Conservation (phyloP, 495 filamentous ascomycete genomes). For the Bryoglossum gracile region DNA sequence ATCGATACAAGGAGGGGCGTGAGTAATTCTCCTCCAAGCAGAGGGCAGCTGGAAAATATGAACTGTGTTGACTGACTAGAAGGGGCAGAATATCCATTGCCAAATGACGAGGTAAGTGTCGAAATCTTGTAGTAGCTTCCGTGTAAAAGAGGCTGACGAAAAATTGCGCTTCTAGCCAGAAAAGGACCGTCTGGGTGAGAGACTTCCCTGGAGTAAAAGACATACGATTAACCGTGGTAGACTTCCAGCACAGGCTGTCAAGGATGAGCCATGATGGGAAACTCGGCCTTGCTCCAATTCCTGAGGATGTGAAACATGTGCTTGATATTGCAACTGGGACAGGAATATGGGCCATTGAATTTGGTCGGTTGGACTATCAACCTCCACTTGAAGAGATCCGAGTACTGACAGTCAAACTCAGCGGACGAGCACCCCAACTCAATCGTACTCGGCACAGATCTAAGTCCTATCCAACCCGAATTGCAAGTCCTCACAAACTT, state of each 20-base stretch:
- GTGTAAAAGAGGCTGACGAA: no score
- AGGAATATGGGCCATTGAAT: conserved; percentile 50
- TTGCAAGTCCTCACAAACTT: neutral
- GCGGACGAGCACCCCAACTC: conserved; percentile 25
- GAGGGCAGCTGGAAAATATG: neutral
- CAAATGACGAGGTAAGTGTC: conserved; percentile 29
- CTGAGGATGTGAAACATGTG: conserved; percentile 31
- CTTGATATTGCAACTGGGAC: conserved; percentile 53
- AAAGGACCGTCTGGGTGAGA: no score
- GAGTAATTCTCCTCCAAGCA: no score
- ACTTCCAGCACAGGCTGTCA: conserved; percentile 43
- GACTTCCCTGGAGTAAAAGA: no score
- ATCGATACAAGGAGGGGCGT: neutral
- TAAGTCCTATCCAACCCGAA: conserved; percentile 44
- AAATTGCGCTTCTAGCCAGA: no score
- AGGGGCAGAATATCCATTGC: conserved; percentile 18
- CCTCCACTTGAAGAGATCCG: neutral
- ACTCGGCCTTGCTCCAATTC: conserved; percentile 36
- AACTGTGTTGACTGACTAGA: neutral
- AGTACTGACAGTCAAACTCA: neutral
- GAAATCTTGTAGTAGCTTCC: no score
- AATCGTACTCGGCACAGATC: conserved; percentile 38
- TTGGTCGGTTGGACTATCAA: conserved; percentile 26
- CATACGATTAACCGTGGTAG: neutral
- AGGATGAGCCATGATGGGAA: conserved; percentile 40